These are phyloP conservation scores for Haplosporangium sp. DNA, from an alignment of 371 early-diverging fungal genomes.

Conservation along the genomic window DNA sequence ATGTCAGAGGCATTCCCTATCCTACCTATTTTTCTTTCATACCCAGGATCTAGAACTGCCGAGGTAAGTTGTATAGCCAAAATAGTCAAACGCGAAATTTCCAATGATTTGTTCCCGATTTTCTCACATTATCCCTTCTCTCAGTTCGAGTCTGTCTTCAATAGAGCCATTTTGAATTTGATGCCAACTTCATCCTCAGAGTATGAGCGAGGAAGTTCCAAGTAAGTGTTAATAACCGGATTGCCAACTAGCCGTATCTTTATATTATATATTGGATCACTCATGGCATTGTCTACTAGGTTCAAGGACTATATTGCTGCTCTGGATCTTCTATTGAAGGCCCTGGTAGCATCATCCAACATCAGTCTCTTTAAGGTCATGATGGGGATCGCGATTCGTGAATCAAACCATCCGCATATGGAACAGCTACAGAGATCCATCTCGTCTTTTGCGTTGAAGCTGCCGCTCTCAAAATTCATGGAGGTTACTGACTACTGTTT, in stretches of 20 bases:
- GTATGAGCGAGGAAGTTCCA: slow-evolving; percentile 56
- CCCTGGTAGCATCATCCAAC: slow-evolving; percentile 59
- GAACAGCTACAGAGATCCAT: slow-evolving; percentile 56
- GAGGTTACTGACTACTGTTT: slow-evolving; percentile 58
- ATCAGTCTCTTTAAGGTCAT: slow-evolving; percentile 62
- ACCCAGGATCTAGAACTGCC: slow-evolving; percentile 28
- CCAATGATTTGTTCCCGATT: not conserved
- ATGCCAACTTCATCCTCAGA: slow-evolving; percentile 64
- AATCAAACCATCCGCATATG: slow-evolving; percentile 63
- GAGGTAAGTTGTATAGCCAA: slow-evolving; percentile 14
- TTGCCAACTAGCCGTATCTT: not conserved
- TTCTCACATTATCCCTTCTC: not conserved
- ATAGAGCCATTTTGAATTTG: slow-evolving; percentile 53
- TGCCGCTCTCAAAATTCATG: slow-evolving; percentile 57
- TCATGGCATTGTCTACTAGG: slow-evolving; percentile 31
- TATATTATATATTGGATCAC: not conserved
- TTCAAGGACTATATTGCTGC: slow-evolving; percentile 64
- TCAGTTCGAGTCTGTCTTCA: slow-evolving; percentile 40
- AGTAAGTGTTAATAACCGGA: slow-evolving; percentile 25
- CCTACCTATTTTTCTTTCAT: slow-evolving; percentile 38
- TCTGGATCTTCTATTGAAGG: slow-evolving; percentile 63
- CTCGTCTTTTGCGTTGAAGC: slow-evolving; percentile 55
- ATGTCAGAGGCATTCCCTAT: slow-evolving; percentile 52
- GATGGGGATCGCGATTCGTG: slow-evolving; percentile 65
- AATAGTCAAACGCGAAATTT: too few species aligned